Evolutionary conservation across 176 grass and related monocot genomes (phyloP), one percentile per base, ranked within the genome.

Genomic region (Secale cereale): DNA sequence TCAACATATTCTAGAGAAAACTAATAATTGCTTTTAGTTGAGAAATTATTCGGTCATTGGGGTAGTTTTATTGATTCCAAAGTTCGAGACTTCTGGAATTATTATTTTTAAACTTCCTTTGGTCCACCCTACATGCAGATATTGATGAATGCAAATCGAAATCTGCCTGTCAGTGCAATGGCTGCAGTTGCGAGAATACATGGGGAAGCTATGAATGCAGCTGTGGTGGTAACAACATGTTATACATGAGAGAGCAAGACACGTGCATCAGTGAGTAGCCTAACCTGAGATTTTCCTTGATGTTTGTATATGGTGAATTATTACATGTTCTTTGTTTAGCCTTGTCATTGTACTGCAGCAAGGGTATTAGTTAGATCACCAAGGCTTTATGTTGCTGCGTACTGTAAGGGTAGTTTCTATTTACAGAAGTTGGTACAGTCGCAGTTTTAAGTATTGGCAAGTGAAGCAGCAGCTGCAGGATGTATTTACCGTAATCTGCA

Each of bases 181-280:
- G 83, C 61, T 97, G 94, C 90, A 89, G 87, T 76, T 97, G 94
- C 32, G 61, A 88, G 68, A 97, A 97, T 88, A 97, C 94, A 64
- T 97, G 88, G 87, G 94, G 94, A 63, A 97, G 94, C 68, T 97
- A 97, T 29, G 94, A 97, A 45, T 97, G 94, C 88, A 97, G 85
- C 86, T 97, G 94, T 8, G 88, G 85, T 78, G 81, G 59, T 62
- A 84, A 70, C 23, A 92, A 87, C 69, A 85, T 94, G 82, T 74
- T 94, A 61, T 97, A 97, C 87, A 97, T 94, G 77, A 92, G 91
- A 81, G 94, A 97, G 76, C 92, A 97, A 72, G 94, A 94, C 88
- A 91, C 90, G 81, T 97, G 92, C 81, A 92, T 97, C 76, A 94
- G 94, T 97, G 88, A 97, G 92, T 87, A 74, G 4, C 54, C 70